Base-by-base conservation (phyloP, 2,329 filamentous ascomycete genomes). In the Curvularia verruculosa region DNA sequence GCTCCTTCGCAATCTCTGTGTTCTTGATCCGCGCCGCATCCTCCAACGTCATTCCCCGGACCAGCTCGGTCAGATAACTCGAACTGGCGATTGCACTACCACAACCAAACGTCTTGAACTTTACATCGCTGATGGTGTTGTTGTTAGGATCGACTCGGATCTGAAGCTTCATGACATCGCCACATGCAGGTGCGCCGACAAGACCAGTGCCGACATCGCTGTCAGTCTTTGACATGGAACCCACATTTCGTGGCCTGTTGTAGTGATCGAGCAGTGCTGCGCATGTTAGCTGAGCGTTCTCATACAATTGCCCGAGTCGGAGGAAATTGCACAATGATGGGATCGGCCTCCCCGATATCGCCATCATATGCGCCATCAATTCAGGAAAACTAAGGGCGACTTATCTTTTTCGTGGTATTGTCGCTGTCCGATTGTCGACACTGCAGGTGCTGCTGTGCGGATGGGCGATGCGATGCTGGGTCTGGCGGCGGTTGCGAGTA, bases 51-150 rank as follows among this genome's bases (percentile, higher is more conserved):
- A 98, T 99, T 59, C 95, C 95, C 63, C 92, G 87, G 62, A 99
- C 93, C 58, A 99, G 83, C 79, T 96, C 92, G 8, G 95, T 99
- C 70, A 99, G 80, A 77, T 99, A 99, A 74, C 90, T 95, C 58
- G 90, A 96, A 63, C 90, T 94, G 41, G 95, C 95, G 78, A 99
- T 99, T 64, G 95, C 95, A 28, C 89, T 92, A 53, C 93, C 93
- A 77, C 93, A 97, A 49, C 93, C 93, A 75, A 97, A 97, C 0
- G 93, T 97, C 87, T 97, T 97, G 86, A 97, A 97, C 80, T 96
- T 95, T 76, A 96, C 93, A 70, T 97, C 94, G 69, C 88, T 88
- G 75, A 97, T 97, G 68, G 88, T 94, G 77, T 95, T 91, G 71
- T 87, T 91, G 69, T 89, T 84, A 64, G 91, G 90, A 79, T 97